Base-by-base conservation (phyloP, 176 grass and related monocot species). In the Panicum miliaceum region DNA sequence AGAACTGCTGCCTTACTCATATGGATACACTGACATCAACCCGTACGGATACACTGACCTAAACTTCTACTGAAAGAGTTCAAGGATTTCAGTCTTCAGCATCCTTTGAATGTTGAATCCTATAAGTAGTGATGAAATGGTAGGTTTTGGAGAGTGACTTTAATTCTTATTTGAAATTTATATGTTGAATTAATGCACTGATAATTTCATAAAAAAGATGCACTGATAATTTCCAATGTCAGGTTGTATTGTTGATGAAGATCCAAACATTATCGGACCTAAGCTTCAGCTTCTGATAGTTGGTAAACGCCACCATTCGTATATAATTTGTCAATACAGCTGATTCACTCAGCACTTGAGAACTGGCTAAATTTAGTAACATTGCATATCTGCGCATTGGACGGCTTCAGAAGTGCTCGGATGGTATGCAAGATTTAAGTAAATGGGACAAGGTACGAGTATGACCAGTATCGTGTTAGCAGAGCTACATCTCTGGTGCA, bases 1-100 rank as follows among this genome's bases (percentile, higher is more conserved):
- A 42, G 96, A 98, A 78, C 83, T 98, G 34, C 65, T 98, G 62
- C 93, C 93, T 11, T 98, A 92, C 83, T 93, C 96, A 12, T 90
- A 90, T 36, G 91, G 93, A 73, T 95, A 98, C 75, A 93, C 92
- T 2, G 89, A 90, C 3, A 87, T 90, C 22, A 90, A 90, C 79
- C 88, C 92, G 13, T 89, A 82, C 27, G 87, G 90, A 64, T 94
- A 94, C 73, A 92, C 90, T 0, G 96, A 98, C 40, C 89, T 98
- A 20, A 95, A 88, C 73, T 98, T 98, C 87, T 95, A 92, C 78
- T 98, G 89, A 98, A 86, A 67, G 59, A 19, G 9, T 38, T 75
- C 35, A 12, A 60, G 59, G 50, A 61, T 19, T 34, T 73, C 1
- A 10, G n/a, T 36, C 2, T 16, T 75, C 2, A 9, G 50, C 75